phyloP scores from a whole-genome alignment of 1,284 basidiomycete species.

The Boletus albobrunnescens region DNA sequence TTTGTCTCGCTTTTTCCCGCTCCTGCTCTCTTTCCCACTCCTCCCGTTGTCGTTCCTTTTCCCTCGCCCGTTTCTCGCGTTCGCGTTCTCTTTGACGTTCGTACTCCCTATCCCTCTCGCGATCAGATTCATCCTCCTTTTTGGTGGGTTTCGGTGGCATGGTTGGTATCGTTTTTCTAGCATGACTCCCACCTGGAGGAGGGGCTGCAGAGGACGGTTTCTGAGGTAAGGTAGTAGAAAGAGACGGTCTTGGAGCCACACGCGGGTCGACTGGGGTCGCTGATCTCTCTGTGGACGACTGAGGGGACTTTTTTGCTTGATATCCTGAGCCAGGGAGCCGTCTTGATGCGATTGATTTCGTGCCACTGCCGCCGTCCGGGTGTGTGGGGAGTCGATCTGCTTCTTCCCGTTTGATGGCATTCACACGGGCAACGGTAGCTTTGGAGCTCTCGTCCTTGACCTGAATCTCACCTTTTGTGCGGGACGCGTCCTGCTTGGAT shows the following conservation, averaged over 20 bases:
- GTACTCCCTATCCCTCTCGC: too few species aligned
- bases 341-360: slow-evolving; percentile 25
- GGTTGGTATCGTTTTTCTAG: slow-evolving; percentile 23
- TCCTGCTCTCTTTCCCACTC: too few species aligned
- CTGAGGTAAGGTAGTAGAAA: slow-evolving; percentile 23
- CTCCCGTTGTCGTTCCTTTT: slow-evolving; percentile 23
- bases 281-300: slow-evolving; percentile 18
- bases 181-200: slow-evolving; percentile 23
- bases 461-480: too few species aligned
- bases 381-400: too few species aligned
- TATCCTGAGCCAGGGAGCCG: slow-evolving; percentile 50
- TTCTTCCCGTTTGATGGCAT: too few species aligned
- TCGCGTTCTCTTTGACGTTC: slow-evolving; percentile 25
- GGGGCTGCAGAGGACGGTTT: slow-evolving; percentile 31
- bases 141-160: slow-evolving; percentile 21
- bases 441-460: too few species aligned
- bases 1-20: slow-evolving; percentile 25
- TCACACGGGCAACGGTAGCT: too few species aligned
- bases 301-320: slow-evolving; percentile 33
- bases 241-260: slow-evolving; percentile 12
- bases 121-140: slow-evolving; percentile 28
- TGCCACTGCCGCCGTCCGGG: too few species aligned
- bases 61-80: slow-evolving; percentile 19
- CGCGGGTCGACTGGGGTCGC: slow-evolving; percentile 14
- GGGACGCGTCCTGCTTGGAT: too few species aligned